Base-by-base conservation (phyloP, 805 yeast genomes). In the Nakazawaea anatomiae region DNA sequence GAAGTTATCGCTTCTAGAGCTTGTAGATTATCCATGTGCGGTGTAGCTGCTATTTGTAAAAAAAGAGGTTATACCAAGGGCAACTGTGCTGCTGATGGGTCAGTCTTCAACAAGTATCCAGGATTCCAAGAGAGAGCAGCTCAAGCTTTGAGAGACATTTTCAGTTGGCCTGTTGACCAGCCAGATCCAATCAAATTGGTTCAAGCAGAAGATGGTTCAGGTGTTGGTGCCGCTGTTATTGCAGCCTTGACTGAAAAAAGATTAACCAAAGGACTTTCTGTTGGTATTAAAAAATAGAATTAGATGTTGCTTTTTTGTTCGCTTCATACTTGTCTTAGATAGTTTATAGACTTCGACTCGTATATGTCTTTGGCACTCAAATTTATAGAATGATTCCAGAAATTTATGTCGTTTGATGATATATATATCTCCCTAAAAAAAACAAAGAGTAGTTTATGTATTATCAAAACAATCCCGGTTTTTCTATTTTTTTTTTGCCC, bases 211-310 rank as follows among this genome's bases (percentile, higher is more conserved):
- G 99, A 94, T 73, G 99, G 99, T 61, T 86, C 94, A 39, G 98
- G 98, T 74, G 97, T 89, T 47, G 99, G 99, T 67, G 99, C 99
- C 52, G 99, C 98, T 50, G 80, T 92, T 61, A 92, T 94, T 72
- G 98, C 99, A 50, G 97, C 98, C 41, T 79, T 92, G 69, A 86
- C 98, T 52, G 81, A 86, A 68, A 77, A 81, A 69, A 85, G 99
- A 75, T 74, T 85, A 63, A 75, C 72, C 55, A 75, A 78, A 54
- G 91, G 92, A 47, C 69, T 77, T 62, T 82, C 89, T 55, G 84
- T 87, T 55, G 92, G 92, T 61, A 43, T 66, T 67, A 70, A 48
- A 62, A 70, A 45, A 35, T 47, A 14, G 36, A 30, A 9, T 11
- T 32, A 11, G 11, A 8, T 11, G 35, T 32, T 32, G 25, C 25